Base-by-base conservation (phyloP, 305 asterid genomes). In the Fraxinus baroniana region DNA sequence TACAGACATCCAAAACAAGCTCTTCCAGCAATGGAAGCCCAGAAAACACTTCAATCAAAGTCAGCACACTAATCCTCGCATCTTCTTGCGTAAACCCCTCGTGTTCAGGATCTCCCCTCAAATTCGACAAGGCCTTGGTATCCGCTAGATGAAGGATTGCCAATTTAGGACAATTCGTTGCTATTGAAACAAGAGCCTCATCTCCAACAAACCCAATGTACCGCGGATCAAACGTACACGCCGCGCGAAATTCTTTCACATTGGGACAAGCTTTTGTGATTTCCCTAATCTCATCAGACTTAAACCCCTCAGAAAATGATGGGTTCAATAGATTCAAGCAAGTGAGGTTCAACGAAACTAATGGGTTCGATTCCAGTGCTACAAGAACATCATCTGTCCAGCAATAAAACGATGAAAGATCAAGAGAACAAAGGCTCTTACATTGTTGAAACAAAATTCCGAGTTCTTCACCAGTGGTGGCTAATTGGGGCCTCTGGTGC, bases 301-400 rank as follows among this genome's bases (percentile, higher is more conserved):
- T 93, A 33, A 95, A 93, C 0, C 98, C 99, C 84, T 93, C 96
- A 0, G 97, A 82, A 37, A 93, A 91, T 0, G 98, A 90, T 4
- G 95, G 93, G 62, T 95, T 95, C 83, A 94, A 71, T 20, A 94
- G 87, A 87, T 95, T 87, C 28, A 95, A 89, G 57, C 80, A 73
- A 0, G 87, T 90, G 82, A 94, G 89, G 49, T 82, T 87, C 1
- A 90, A 71, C 0, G 94, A 88, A n/a, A 91, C 84, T 0, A 75
- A 2, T 4, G 93, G 90, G 82, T 83, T 78, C 5, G 92, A 79
- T 24, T 87, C 87, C 9, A 94, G 87, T 5, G 96, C 92, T 7
- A 90, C 89, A 13, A 92, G 92, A 78, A 92, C 85, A 86, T 95
- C 97, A 57, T 95, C 99, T 6, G 97, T 93, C 97, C 98, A 95